Evolutionary conservation across 2,329 filamentous ascomycete species (phyloP).

Genomic region (Botrytis squamosa): DNA sequence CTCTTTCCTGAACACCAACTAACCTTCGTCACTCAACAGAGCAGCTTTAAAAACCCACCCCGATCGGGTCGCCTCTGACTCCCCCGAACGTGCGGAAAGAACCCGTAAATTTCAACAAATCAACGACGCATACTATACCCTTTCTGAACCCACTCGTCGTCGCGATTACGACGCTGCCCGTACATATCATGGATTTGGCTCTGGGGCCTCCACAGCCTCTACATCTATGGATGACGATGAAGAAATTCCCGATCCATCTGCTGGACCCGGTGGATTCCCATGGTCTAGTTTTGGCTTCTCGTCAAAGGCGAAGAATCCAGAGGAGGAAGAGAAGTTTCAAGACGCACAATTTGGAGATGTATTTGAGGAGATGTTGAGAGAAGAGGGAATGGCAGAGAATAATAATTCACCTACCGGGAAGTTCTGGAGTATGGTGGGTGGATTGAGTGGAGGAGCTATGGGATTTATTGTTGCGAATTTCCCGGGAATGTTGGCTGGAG

Average conservation of each 20-base stretch:
- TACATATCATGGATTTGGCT: slow-evolving; percentile 51
- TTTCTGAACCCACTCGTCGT: slow-evolving; percentile 75
- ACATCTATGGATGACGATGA: slow-evolving; percentile 48
- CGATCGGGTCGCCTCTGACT: slow-evolving; percentile 80
- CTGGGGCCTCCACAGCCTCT: slow-evolving; percentile 44
- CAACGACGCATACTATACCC: slow-evolving; percentile 89
- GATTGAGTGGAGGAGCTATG: slow-evolving; percentile 81
- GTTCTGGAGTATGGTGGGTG: slow-evolving; percentile 87
- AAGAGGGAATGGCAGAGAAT: slow-evolving; percentile 79
- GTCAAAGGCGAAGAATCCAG: slow-evolving; percentile 43
- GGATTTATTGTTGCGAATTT: slow-evolving; percentile 96
- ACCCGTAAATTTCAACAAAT: slow-evolving; percentile 89
- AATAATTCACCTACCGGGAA: slow-evolving; percentile 61
- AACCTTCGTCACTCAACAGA: slow-evolving; percentile 45
- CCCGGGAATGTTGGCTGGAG: slow-evolving; percentile 82
- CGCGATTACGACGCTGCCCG: slow-evolving; percentile 81
- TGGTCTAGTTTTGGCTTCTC: slow-evolving; percentile 69
- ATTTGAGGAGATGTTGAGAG: slow-evolving; percentile 86
- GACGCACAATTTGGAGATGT: slow-evolving; percentile 83
- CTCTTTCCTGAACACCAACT: neutral
- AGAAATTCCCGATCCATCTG: slow-evolving; percentile 42
- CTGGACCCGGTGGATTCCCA: slow-evolving; percentile 54
- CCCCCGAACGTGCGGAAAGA: slow-evolving; percentile 75
- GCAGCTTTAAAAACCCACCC: slow-evolving; percentile 91
- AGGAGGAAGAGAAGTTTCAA: slow-evolving; percentile 59